Evolutionary conservation across 805 yeast species (phyloP).

Genomic region (Yamadazyma scolyti): DNA sequence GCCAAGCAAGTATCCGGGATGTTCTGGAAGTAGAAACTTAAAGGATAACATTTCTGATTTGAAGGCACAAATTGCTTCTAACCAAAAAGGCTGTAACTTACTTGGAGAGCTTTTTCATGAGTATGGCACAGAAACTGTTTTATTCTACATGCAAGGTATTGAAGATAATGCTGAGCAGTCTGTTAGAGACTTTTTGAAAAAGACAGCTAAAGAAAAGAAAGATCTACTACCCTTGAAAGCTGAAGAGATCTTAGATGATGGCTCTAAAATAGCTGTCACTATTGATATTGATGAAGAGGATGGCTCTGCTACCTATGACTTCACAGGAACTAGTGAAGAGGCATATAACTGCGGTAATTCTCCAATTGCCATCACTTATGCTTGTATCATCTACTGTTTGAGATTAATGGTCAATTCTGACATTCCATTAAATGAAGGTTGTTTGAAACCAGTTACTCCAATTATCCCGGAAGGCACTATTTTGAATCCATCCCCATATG

Average conservation of each 20-base stretch:
- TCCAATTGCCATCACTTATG: slow-evolving; percentile 21
- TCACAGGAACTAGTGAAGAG: slow-evolving; percentile 19
- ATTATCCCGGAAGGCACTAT: slow-evolving; percentile 14
- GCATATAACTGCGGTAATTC: slow-evolving; percentile 20
- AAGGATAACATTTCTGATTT: slow-evolving; percentile 42
- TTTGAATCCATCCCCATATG: slow-evolving; percentile 18
- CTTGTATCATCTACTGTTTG: slow-evolving; percentile 20
- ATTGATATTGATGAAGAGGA: slow-evolving; percentile 11
- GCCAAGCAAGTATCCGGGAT: slow-evolving; percentile 14
- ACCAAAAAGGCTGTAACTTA: slow-evolving; percentile 71
- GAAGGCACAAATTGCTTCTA: slow-evolving; percentile 83
- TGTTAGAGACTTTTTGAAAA: slow-evolving; percentile 41
- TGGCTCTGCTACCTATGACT: slow-evolving; percentile 18
- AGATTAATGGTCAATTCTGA: slow-evolving; percentile 18
- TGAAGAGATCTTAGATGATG: slow-evolving; percentile 21
- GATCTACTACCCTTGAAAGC: slow-evolving; percentile 12
- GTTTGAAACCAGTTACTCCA: slow-evolving; percentile 17
- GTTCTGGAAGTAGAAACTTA: slow-evolving; percentile 14
- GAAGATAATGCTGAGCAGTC: slow-evolving; percentile 73
- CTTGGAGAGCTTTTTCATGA: slow-evolving; percentile 58
- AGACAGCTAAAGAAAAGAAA: slow-evolving; percentile 35
- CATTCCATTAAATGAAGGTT: slow-evolving; percentile 23
- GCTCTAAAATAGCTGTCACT: slow-evolving; percentile 13
- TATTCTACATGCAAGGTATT: slow-evolving; percentile 77
- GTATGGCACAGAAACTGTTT: slow-evolving; percentile 55